These are phyloP conservation scores for Collariella sp. DNA, from an alignment of 495 filamentous ascomycete species.

Conservation along the genomic window DNA sequence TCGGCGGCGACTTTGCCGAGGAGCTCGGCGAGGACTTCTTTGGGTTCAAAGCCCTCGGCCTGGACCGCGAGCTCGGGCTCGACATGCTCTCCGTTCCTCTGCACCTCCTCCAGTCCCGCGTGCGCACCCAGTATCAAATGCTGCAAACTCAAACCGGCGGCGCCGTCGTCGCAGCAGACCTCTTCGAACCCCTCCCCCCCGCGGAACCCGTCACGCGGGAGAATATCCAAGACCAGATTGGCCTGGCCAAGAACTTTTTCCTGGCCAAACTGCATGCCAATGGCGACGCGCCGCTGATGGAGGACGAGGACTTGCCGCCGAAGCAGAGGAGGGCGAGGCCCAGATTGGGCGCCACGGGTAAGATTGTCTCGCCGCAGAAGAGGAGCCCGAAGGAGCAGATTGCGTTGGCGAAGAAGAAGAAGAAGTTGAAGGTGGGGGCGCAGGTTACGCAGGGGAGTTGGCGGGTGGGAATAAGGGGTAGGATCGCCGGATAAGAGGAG, in stretches of 20 bases:
- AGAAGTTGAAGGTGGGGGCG: slow-evolving; percentile 45
- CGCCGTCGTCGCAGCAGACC: slow-evolving; percentile 44
- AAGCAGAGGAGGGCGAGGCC: slow-evolving; percentile 90
- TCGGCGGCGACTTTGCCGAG: slow-evolving; percentile 93
- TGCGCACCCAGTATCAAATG: slow-evolving; percentile 71
- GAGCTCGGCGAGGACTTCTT: slow-evolving; percentile 98
- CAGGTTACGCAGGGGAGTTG: slow-evolving; percentile 26
- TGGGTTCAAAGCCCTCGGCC: slow-evolving; percentile 89
- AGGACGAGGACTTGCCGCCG: slow-evolving; percentile 88
- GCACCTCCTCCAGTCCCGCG: slow-evolving; percentile 85
- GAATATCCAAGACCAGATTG: slow-evolving; percentile 69
- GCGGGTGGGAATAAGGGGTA: neutral
- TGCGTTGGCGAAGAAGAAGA: slow-evolving; percentile 66
- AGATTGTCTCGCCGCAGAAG: slow-evolving; percentile 87
- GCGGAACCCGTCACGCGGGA: slow-evolving; percentile 74
- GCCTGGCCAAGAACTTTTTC: slow-evolving; percentile 83
- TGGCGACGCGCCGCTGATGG: slow-evolving; percentile 70
- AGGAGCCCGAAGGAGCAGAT: slow-evolving; percentile 70
- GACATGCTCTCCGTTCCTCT: slow-evolving; percentile 82
- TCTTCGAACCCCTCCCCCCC: slow-evolving; percentile 61
- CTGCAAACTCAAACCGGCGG: slow-evolving; percentile 53
- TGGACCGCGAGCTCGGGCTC: slow-evolving; percentile 82
- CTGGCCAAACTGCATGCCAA: slow-evolving; percentile 75
- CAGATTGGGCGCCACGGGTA: slow-evolving; percentile 87
- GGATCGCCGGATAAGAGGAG: too few relatives aligned